Conservation (phyloP, 371 early-diverging fungal genomes). For the Funneliformis caledonium region DNA sequence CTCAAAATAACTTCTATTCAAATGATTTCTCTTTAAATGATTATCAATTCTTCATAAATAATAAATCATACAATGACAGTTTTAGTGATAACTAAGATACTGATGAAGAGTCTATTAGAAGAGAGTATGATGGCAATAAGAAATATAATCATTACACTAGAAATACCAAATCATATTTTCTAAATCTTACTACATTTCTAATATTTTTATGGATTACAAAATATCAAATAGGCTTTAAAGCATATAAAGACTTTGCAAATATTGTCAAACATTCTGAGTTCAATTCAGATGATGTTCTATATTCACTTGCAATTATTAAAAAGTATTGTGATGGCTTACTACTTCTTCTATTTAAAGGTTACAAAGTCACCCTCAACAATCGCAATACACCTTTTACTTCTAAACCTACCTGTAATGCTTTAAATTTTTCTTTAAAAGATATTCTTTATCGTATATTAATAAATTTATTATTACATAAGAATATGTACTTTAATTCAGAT, state of each 20-base stretch:
- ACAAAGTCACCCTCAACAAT: background rate
- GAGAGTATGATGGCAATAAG: too few species aligned
- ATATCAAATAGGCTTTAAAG: background rate
- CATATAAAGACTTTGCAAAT: background rate
- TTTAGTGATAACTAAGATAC: too few species aligned
- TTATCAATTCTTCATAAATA: too few species aligned
- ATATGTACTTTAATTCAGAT: background rate
- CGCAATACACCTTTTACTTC: background rate
- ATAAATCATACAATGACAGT: too few species aligned
- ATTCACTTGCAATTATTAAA: too few species aligned
- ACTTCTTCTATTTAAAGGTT: too few species aligned
- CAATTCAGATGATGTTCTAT: background rate
- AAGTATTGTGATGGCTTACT: too few species aligned
- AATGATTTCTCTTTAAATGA: too few species aligned
- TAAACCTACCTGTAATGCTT: background rate
- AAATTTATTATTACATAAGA: background rate
- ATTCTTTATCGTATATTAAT: background rate
- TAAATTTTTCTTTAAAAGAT: slow-evolving; percentile 1
- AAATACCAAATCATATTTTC: background rate
- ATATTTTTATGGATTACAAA: slow-evolving; percentile 1
- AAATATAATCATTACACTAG: too few species aligned
- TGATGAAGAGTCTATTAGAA: too few species aligned
- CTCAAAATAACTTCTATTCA: too few species aligned
- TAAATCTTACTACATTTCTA: background rate
- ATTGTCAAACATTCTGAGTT: background rate